Evolutionary conservation across 2,329 filamentous ascomycete genomes (phyloP), one percentile per base, ranked within the genome.

Genomic region (Penicillium nordicum): DNA sequence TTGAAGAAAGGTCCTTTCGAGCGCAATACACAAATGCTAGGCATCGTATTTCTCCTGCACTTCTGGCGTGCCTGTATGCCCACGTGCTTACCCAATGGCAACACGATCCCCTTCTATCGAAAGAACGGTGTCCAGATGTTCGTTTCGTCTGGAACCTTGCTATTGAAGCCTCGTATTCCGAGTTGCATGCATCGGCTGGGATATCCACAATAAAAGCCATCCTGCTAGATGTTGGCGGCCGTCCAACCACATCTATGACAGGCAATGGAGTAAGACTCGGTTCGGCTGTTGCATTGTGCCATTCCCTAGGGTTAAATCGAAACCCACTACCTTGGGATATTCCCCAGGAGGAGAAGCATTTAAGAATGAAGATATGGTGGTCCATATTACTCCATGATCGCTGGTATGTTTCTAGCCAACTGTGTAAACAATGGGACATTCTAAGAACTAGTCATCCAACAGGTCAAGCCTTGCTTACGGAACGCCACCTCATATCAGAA

Each of bases 111-210:
- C 59, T 65, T 1, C 53, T 79, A 3, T 67, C 64, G 0, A 57
- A 59, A 0, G 71, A 75, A 29, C 73, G 76, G 8, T 66, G 72
- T 18, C 82, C 82, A 0, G 82, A 85, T 60, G 72, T 74, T 21
- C 77, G 80, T 9, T 85, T 81, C 61, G 77, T 83, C 23, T 85
- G 83, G 82, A 84, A 84, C 41, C 76, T 82, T 21, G 80, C 81
- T 2, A 79, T 76, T 18, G 80, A 82, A 55, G 80, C 82, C 0
- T 69, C 83, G 0, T 79, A 82, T 58, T 83, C 80, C 0, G 82
- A 85, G 42, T 72, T 84, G 1, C 74, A 80, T 23, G 67, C 81
- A 2, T 80, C 79, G 0, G 82, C 82, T 0, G 80, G 82, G 0
- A 76, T 84, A 45, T 80, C 81, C 0, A 81, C 81, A 0, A 75